Base-by-base conservation (phyloP, 108 stramenopile species). In the Aureococcus anophagefferens region DNA sequence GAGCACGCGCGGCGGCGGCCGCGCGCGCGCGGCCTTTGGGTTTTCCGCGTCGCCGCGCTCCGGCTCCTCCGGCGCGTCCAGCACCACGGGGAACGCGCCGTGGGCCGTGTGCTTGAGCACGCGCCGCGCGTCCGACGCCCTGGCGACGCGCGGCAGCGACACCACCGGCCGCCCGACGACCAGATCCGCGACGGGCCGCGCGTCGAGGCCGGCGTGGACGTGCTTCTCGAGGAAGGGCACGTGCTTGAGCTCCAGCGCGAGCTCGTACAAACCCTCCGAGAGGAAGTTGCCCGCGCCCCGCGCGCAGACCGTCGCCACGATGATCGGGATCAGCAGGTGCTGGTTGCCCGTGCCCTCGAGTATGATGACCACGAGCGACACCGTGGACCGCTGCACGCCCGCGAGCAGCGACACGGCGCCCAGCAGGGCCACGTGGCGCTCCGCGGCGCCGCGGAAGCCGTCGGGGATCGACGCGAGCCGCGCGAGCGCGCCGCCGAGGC, bases 31-130 rank as follows among this genome's bases (percentile, higher is more conserved):
- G n/a, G n/a, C n/a, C n/a, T n/a, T n/a, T n/a, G n/a, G n/a, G n/a
- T n/a, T n/a, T n/a, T n/a, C n/a, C n/a, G n/a, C n/a, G n/a, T n/a
- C n/a, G n/a, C n/a, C n/a, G 21, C 64, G 66, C 13, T 73, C 13
- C 5, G 74, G 63, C 35, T 81, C 79, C 40, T 44, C 40, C 9
- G 40, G 40, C 40, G 9, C 40, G 5, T 44, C 40, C 5, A 11
- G 9, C 25, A 90, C 81, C 15, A 93, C 88, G 3, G 89, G 92
- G 71, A 91, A 93, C 46, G 81, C 88, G 45, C 81, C 40, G 72
- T 84, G 85, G 75, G 72, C 68, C 30, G 75, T 69, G 0, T 33
- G 68, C 28, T 29, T n/a, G 31, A 93, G 70, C 4, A 87, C 65
- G 29, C 30, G 64, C 30, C 77, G 76, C 45, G 86, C 68, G 28